Conservation (phyloP, 2,329 filamentous ascomycete genomes). For the Didymella sp. region DNA sequence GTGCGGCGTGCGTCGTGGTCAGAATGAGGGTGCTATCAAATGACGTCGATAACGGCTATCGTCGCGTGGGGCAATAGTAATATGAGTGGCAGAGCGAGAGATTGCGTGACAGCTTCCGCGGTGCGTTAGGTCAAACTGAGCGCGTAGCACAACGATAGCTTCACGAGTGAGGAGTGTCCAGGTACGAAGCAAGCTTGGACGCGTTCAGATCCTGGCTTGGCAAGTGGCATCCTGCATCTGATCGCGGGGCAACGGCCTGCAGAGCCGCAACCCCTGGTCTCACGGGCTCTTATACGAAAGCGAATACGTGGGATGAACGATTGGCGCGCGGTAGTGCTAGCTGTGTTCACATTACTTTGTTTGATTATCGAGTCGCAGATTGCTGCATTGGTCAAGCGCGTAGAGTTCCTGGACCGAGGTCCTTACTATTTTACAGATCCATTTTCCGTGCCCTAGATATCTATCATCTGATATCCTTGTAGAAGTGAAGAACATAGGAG, state of each 20-base stretch:
- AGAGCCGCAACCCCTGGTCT: conserved; percentile 13
- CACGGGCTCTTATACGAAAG: background rate
- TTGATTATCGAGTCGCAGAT: conserved; percentile 6
- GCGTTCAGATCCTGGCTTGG: conserved; percentile 9
- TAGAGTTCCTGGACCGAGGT: conserved; percentile 12
- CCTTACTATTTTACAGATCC: conserved; percentile 19
- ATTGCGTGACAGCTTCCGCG: background rate
- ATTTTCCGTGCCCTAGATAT: conserved; percentile 20
- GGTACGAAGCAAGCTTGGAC: conserved; percentile 18
- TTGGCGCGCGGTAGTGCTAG: background rate
- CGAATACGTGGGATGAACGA: background rate
- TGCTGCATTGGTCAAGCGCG: conserved; percentile 7
- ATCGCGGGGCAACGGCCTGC: conserved; percentile 16
- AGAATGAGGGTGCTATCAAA: conserved; percentile 7
- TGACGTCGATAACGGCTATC: conserved; percentile 17
- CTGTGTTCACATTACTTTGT: conserved; percentile 1
- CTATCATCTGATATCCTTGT: conserved; percentile 12
- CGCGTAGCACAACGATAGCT: conserved; percentile 9
- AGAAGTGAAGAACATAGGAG: conserved; percentile 19
- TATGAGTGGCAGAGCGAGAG: background rate
- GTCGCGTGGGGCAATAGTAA: conserved; percentile 2
- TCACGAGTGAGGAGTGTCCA: background rate
- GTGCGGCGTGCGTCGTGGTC: conserved; percentile 1
- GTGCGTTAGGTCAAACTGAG: background rate
- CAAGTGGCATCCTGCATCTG: conserved; percentile 4